Conservation (phyloP, 345 rosid genomes). For the Lepidium didymum region DNA sequence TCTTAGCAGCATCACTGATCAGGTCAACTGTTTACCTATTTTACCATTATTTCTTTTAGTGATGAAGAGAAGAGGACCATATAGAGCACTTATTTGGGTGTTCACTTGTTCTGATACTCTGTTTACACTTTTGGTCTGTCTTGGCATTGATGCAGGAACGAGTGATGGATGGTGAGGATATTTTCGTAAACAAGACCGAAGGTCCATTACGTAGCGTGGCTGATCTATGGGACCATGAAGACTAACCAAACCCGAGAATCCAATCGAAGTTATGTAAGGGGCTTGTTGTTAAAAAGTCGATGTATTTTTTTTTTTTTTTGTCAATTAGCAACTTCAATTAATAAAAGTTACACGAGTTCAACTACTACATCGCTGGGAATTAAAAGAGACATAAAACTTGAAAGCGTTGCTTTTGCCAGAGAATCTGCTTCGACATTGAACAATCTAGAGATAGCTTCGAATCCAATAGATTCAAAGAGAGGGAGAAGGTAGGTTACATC, state of each 20-base stretch:
- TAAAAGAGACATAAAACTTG: no score
- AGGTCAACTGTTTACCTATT: conserved; percentile 12
- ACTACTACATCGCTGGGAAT: no score
- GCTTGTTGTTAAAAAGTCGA: neutral
- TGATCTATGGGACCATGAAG: conserved; percentile 55
- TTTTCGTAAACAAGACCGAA: conserved; percentile 32
- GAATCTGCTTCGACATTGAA: no score
- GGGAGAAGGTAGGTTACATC: no score
- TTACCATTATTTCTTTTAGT: neutral
- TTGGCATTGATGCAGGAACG: conserved; percentile 29
- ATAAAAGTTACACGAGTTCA: no score
- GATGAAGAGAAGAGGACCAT: neutral
- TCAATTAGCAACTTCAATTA: no score
- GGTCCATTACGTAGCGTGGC: conserved; percentile 49
- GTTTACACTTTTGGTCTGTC: neutral
- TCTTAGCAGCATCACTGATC: conserved; percentile 31
- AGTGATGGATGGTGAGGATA: conserved; percentile 41
- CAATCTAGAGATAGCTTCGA: no score
- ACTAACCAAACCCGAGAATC: conserved; percentile 6
- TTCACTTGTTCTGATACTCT: neutral
- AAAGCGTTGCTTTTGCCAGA: no score
- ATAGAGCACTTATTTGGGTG: neutral
- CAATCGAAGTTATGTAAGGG: neutral
- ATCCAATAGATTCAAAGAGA: no score
- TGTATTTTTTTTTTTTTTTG: no score